These are phyloP conservation scores for Lotmaria passim DNA, from an alignment of 208 protist species.

Conservation along the genomic window DNA sequence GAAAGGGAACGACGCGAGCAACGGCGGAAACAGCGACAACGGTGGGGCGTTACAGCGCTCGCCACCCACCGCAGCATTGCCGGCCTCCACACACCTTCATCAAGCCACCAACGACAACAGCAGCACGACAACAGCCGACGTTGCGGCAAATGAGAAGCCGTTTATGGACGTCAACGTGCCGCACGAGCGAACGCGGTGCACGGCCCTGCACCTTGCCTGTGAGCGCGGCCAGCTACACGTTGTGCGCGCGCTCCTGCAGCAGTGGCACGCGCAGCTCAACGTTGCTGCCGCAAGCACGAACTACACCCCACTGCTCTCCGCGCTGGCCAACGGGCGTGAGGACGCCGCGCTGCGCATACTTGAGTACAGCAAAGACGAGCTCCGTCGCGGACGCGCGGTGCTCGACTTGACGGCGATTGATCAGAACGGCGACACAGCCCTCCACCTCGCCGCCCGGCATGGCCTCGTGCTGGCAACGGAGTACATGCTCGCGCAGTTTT, in stretches of 20 bases:
- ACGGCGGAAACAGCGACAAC: too few relatives aligned
- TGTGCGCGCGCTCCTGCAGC: conserved; percentile 51
- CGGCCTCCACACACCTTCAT: not conserved
- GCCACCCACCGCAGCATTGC: not conserved
- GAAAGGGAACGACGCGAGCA: not conserved
- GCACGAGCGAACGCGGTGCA: conserved; percentile 68
- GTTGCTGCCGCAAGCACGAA: conserved; percentile 54
- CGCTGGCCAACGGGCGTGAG: conserved; percentile 61
- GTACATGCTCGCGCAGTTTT: conserved; percentile 83
- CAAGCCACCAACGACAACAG: not conserved
- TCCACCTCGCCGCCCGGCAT: conserved; percentile 62
- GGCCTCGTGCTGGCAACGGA: conserved; percentile 70
- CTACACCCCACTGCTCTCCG: conserved; percentile 70
- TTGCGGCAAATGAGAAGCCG: conserved; percentile 30
- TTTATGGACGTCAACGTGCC: conserved; percentile 74
- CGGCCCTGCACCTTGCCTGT: conserved; percentile 82
- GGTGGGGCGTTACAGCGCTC: not conserved
- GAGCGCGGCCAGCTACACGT: conserved; percentile 67
- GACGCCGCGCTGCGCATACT: conserved; percentile 66
- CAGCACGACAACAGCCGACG: not conserved
- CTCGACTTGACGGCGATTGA: conserved; percentile 74
- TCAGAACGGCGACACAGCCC: conserved; percentile 66
- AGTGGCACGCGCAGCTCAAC: conserved; percentile 66
- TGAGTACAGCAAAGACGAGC: conserved; percentile 77
- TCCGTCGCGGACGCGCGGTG: conserved; percentile 60